Conservation (phyloP, 176 grass and related monocot species). For the Triticum urartu region DNA sequence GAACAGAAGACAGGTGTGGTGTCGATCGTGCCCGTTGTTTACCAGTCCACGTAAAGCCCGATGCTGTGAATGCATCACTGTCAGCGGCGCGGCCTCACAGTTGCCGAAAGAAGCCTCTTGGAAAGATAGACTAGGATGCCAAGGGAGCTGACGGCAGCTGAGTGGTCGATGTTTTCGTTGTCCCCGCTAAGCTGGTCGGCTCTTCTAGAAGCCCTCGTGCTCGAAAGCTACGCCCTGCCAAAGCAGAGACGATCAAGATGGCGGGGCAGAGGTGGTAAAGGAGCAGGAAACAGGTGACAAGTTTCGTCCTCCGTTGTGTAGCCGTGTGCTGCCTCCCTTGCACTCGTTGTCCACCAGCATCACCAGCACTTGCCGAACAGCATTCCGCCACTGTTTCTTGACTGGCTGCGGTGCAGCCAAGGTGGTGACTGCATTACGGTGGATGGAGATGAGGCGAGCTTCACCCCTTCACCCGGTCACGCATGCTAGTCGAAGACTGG, state of each 20-base stretch:
- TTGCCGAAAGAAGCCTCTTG: background rate
- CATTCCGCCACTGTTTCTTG: background rate
- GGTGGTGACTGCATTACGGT: background rate
- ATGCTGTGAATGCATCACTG: background rate
- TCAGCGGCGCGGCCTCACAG: background rate
- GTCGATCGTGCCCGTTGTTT: background rate
- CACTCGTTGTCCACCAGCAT: background rate
- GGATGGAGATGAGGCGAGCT: background rate
- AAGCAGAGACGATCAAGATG: background rate
- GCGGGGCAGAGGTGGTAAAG: background rate
- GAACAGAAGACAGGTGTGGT: background rate
- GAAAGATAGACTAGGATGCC: background rate
- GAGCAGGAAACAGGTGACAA: slow-evolving; percentile 13
- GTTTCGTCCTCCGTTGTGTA: no score
- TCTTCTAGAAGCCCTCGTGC: slow-evolving; percentile 26
- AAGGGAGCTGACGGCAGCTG: background rate
- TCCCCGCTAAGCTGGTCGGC: background rate
- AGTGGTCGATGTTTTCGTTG: background rate
- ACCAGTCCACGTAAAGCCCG: background rate
- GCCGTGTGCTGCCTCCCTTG: no score
- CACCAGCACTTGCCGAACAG: background rate
- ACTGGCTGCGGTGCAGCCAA: background rate
- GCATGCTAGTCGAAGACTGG: background rate
- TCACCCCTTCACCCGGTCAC: background rate
- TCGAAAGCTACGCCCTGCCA: slow-evolving; percentile 11